These are phyloP conservation scores for Eucalyptus tenuipes DNA, from an alignment of 345 rosid genomes.

Conservation along the genomic window DNA sequence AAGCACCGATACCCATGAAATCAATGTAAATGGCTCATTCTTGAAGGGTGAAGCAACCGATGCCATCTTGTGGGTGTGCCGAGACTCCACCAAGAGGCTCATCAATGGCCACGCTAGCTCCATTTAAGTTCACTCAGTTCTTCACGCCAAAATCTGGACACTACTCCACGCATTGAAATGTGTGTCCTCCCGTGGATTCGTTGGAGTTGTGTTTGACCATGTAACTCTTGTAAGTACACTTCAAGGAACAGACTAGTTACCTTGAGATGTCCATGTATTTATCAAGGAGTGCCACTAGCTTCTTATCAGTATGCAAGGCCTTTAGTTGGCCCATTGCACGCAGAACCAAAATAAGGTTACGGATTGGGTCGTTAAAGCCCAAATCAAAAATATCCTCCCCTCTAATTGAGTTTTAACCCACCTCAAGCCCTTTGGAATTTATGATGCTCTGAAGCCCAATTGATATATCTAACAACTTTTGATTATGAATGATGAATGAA, in stretches of 20 bases:
- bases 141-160: not conserved
- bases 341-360: no score
- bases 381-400: no score
- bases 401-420: no score
- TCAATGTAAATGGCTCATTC: not conserved
- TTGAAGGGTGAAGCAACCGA: not conserved
- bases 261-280: not conserved
- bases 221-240: not conserved
- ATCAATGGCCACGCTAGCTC: not conserved
- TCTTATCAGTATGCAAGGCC: not conserved
- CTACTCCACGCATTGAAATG: not conserved
- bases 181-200: not conserved
- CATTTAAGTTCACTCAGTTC: not conserved
- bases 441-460: no score
- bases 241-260: not conserved
- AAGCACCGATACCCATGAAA: fast-evolving
- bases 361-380: no score
- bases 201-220: not conserved
- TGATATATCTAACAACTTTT: no score
- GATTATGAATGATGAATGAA: no score
- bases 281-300: not conserved
- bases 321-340: no score
- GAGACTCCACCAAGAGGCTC: not conserved
- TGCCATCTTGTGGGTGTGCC: not conserved
- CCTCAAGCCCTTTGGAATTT: no score